Percentiles rank a stretch among this genome's conserved stretches.
Evolutionary conservation across 2,329 filamentous ascomycete genomes (phyloP).

Genomic region (Fusarium nematophilum): DNA sequence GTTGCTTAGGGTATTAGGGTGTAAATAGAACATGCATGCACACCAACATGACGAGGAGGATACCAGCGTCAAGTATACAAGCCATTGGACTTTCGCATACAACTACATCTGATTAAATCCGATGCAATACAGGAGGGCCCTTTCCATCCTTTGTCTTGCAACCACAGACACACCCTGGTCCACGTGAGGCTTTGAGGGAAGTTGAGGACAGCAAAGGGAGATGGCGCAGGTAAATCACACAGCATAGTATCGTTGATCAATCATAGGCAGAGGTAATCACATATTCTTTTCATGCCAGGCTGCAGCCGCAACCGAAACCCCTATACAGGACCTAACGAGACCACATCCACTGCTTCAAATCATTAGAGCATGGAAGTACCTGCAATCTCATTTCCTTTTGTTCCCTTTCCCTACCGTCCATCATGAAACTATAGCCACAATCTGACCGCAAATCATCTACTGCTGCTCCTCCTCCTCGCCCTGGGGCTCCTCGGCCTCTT

Average conservation of each 20-base stretch:
- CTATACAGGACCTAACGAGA: slow-evolving; percentile 30
- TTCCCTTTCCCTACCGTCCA: slow-evolving; percentile 14
- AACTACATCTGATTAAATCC: no score
- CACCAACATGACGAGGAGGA: no score
- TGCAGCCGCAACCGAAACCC: slow-evolving; percentile 30
- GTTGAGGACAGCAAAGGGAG: no score
- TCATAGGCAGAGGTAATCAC: slow-evolving; percentile 28
- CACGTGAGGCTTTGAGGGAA: no score
- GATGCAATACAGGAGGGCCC: no score
- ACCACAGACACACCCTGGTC: no score
- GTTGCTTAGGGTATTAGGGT: no score
- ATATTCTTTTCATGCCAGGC: slow-evolving; percentile 42
- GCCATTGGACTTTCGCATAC: no score
- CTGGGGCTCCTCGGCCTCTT: slow-evolving; percentile 60
- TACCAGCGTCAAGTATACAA: no score
- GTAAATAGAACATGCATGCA: no score
- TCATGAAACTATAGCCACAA: slow-evolving; percentile 28
- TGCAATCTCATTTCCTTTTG: slow-evolving; percentile 35
- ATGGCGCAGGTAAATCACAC: no score
- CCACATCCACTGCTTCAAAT: slow-evolving; percentile 43
- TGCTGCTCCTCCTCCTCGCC: slow-evolving; percentile 36
- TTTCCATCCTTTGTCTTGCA: no score
- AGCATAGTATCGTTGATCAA: neutral
- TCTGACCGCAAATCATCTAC: neutral
- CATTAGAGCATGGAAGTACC: slow-evolving; percentile 43